These are phyloP conservation scores for Claviceps maximensis DNA, from an alignment of 2,329 filamentous ascomycete species.

Conservation along the genomic window DNA sequence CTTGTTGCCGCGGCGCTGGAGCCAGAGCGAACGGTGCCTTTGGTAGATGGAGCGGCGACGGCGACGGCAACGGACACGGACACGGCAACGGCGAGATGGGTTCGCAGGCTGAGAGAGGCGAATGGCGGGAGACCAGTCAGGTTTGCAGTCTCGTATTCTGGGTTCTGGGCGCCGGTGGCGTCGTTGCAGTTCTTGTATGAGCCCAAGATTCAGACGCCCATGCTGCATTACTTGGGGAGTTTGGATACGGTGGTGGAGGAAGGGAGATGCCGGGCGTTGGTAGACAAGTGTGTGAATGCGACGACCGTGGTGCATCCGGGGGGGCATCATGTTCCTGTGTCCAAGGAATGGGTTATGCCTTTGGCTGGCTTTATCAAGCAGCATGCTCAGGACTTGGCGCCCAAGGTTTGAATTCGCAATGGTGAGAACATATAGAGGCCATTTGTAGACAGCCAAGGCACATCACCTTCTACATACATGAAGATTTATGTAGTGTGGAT, in stretches of 20 bases:
- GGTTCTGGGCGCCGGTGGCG: conserved; percentile 53
- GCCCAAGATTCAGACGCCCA: conserved; percentile 61
- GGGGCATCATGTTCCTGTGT: conserved; percentile 78
- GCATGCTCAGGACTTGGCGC: conserved; percentile 17
- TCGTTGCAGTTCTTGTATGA: conserved; percentile 54
- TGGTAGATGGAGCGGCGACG: conserved; percentile 1
- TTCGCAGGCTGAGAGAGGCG: conserved; percentile 30
- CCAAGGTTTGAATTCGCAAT: conserved; percentile 14
- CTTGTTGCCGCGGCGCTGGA: conserved; percentile 66
- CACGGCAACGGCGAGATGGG: conserved; percentile 26
- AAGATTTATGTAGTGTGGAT: background rate
- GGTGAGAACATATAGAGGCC: background rate
- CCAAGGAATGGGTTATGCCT: conserved; percentile 67
- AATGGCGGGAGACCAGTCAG: conserved; percentile 38
- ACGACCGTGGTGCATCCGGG: conserved; percentile 61
- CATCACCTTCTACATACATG: background rate
- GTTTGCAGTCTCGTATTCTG: conserved; percentile 66
- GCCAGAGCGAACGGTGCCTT: conserved; percentile 14
- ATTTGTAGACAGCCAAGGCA: background rate
- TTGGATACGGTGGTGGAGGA: conserved; percentile 86
- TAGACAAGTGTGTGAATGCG: conserved; percentile 47
- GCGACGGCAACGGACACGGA: too few relatives aligned
- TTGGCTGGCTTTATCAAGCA: conserved; percentile 56
- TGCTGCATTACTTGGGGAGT: conserved; percentile 69
- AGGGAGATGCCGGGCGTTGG: conserved; percentile 49